phyloP scores from a whole-genome alignment of 305 asterid species.

The Fraxinus dipetala region DNA sequence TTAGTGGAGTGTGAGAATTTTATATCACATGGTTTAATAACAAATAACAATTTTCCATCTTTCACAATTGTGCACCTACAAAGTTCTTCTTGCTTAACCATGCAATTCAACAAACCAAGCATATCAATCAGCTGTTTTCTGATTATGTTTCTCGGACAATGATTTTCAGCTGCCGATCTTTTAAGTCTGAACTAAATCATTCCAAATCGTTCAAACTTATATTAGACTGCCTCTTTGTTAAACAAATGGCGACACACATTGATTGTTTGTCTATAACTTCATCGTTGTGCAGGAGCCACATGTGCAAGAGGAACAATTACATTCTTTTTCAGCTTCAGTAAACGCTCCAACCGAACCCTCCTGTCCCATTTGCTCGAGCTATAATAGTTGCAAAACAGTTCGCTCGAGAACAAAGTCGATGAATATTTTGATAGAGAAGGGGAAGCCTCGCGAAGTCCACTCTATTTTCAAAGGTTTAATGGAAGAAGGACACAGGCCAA shows the following conservation, averaged over 20 bases:
- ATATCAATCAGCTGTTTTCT: not conserved
- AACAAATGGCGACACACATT: not conserved
- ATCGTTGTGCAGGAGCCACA: conserved; percentile 53
- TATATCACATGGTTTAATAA: not conserved
- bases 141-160: not conserved
- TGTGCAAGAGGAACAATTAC: conserved; percentile 34
- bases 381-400: conserved; percentile 62
- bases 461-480: conserved; percentile 51
- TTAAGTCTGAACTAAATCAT: not conserved
- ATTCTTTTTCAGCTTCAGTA: conserved; percentile 30
- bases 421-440: conserved; percentile 62
- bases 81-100: not conserved
- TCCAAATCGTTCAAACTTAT: not conserved
- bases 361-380: conserved; percentile 56
- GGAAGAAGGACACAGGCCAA: conserved; percentile 83
- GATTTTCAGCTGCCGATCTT: conserved; percentile 3
- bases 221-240: not conserved
- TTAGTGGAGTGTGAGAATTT: not conserved
- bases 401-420: conserved; percentile 78
- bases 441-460: conserved; percentile 72
- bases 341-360: conserved; percentile 30
- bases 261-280: not conserved
- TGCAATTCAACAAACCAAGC: not conserved
- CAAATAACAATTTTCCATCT: not conserved
- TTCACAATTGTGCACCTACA: not conserved